These are phyloP conservation scores for Diaporthe eres DNA, from an alignment of 2,329 filamentous ascomycete species.

Conservation along the genomic window DNA sequence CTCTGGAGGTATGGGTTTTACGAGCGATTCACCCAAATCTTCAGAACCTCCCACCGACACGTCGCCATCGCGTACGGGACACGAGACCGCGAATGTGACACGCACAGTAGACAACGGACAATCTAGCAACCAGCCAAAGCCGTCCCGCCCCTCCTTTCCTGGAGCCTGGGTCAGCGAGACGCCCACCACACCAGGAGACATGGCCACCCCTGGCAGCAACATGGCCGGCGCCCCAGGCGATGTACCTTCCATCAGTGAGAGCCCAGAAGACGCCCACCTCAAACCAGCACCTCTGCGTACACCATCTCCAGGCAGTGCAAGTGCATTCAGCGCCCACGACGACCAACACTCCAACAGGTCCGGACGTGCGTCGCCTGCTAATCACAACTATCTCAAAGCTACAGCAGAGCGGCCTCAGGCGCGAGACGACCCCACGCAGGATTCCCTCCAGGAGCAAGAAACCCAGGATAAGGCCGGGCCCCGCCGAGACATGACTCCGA, in stretches of 20 bases:
- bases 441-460: background rate
- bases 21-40: conserved; percentile 45
- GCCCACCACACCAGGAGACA: conserved; percentile 43
- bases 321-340: conserved; percentile 28
- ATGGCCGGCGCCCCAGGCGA: conserved; percentile 28
- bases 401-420: background rate
- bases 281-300: conserved; percentile 38
- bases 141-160: conserved; percentile 48
- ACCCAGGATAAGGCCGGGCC: conserved; percentile 5
- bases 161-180: conserved; percentile 53
- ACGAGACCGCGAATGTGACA: background rate
- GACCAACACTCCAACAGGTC: background rate
- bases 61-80: conserved; percentile 10
- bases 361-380: conserved; percentile 28
- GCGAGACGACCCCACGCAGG: background rate
- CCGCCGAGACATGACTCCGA: conserved; percentile 41
- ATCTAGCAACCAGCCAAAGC: conserved; percentile 17
- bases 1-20: conserved; percentile 50
- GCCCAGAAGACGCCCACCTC: conserved; percentile 29
- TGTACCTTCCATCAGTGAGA: conserved; percentile 34
- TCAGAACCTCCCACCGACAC: conserved; percentile 6
- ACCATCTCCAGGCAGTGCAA: conserved; percentile 35
- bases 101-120: background rate
- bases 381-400: conserved; percentile 29
- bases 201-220: conserved; percentile 28